Conservation (phyloP, 306 rosid species). For the Begonia fuchsioides region DNA sequence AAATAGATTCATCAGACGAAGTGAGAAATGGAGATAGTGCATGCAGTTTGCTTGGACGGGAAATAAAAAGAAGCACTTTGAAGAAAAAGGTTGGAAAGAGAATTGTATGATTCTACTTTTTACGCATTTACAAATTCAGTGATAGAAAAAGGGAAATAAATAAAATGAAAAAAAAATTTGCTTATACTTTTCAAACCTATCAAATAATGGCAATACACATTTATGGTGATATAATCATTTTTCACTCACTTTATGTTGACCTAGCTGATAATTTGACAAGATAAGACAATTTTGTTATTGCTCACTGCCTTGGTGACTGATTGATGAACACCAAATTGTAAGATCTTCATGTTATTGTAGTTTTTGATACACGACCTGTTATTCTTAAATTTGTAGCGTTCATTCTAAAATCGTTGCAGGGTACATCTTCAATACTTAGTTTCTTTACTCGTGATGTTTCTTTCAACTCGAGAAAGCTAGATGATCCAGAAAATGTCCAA, state of each 20-base stretch:
- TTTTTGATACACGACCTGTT: not conserved
- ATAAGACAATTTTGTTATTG: not conserved
- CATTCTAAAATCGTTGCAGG: slow-evolving; percentile 20
- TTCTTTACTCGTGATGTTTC: slow-evolving; percentile 36
- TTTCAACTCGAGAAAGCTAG: slow-evolving; percentile 28
- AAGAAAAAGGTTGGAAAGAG: slow-evolving; percentile 33
- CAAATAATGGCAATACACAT: not conserved
- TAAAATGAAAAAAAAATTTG: too few relatives aligned
- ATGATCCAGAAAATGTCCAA: slow-evolving; percentile 21
- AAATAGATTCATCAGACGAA: slow-evolving; percentile 9
- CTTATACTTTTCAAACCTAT: too few relatives aligned
- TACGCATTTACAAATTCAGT: not conserved
- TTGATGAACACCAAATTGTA: not conserved
- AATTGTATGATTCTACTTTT: not conserved
- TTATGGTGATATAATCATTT: too few relatives aligned
- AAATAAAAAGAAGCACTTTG: slow-evolving; percentile 27
- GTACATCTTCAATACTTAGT: slow-evolving; percentile 43
- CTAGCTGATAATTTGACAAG: not conserved
- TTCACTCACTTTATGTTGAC: not conserved
- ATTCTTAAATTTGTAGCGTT: slow-evolving; percentile 1
- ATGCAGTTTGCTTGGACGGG: slow-evolving; percentile 21
- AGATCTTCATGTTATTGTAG: not conserved
- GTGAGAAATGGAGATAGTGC: slow-evolving; percentile 13
- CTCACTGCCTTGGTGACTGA: not conserved
- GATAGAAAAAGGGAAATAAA: too few relatives aligned